Base-by-base conservation (phyloP, 2,329 filamentous ascomycete species). In the Helotiales sp. region DNA sequence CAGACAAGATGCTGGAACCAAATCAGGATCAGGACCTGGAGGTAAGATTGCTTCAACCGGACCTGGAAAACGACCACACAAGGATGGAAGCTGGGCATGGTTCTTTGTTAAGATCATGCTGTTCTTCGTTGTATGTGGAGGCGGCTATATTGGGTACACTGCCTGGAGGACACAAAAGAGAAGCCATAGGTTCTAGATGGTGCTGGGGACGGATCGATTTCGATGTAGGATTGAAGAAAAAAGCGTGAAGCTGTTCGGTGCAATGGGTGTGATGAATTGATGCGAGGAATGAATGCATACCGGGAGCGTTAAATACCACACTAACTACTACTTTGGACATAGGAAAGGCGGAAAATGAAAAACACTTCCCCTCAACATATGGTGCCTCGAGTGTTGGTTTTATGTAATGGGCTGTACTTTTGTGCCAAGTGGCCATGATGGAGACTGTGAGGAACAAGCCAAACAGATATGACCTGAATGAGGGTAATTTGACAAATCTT, bases 111-210 rank as follows among this genome's bases (percentile, higher is more conserved):
- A 97, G 84, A 80, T 91, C 61, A 71, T 98, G 58, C 69, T 96
- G 59, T 89, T 96, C 74, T 78, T 89, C 63, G 72, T 87, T 29
- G 83, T 86, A 15, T 67, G 88, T 44, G 89, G 81, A 9, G 93
- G 89, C 65, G 89, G 73, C 4, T 99, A 98, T 72, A 85, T 92
- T 44, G 93, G 91, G 27, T 98, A 82, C 72, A 97, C 92, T 6
- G 82, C 88, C 46, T 99, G 90, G 77, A 84, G 93, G 71, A 63
- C 86, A 24, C 64, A 71, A 55, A 66, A 60, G 50, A 66, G 65
- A 48, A 69, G 66, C 33, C 69, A 72, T 60, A 57, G 70, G 27
- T 72, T 72, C 47, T 72, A 65, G 59, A 44, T 3, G 42, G 17
- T 42, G 25, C 9, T 17, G 6, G 25, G 22, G 5, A 42, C 22